Evolutionary conservation across 768 basidiomycete species (phyloP).

Genomic region (Tubosaeta sp.): DNA sequence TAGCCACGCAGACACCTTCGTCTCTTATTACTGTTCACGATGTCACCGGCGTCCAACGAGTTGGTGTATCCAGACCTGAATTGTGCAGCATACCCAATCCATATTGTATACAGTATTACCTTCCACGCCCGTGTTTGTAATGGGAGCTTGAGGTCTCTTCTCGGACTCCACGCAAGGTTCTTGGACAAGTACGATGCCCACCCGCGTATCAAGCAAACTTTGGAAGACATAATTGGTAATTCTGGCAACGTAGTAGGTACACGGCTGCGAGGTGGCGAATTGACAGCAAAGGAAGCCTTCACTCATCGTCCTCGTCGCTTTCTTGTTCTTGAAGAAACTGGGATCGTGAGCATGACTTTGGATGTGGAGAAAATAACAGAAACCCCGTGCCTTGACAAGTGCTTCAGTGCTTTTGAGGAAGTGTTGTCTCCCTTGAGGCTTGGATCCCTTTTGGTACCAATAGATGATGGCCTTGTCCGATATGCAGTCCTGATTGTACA

Average conservation of each 20-base stretch:
- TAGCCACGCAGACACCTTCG: no score
- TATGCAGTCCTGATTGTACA: constrained; percentile 95
- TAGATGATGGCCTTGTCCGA: constrained; percentile 96
- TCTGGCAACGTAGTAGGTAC: constrained; percentile 16
- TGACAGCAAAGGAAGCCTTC: neutral
- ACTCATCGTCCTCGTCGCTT: constrained; percentile 57
- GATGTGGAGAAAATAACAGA: neutral
- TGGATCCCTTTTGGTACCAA: constrained; percentile 97
- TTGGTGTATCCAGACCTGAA: no score
- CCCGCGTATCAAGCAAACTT: neutral
- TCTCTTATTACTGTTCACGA: no score
- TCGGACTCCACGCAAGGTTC: neutral
- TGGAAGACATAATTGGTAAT: constrained; percentile 9
- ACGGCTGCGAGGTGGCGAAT: constrained; percentile 4
- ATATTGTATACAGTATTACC: no score
- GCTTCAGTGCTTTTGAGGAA: constrained; percentile 87
- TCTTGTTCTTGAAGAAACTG: constrained; percentile 89
- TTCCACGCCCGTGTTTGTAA: no score
- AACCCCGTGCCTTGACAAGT: constrained; percentile 71
- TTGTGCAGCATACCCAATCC: no score
- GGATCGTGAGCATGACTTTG: constrained; percentile 38
- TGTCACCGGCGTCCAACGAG: no score
- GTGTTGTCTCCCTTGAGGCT: constrained; percentile 91
- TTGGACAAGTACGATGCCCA: neutral
- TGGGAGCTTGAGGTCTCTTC: neutral